Base-by-base conservation (phyloP, 2,329 filamentous ascomycete genomes). In the Curvularia sp. region DNA sequence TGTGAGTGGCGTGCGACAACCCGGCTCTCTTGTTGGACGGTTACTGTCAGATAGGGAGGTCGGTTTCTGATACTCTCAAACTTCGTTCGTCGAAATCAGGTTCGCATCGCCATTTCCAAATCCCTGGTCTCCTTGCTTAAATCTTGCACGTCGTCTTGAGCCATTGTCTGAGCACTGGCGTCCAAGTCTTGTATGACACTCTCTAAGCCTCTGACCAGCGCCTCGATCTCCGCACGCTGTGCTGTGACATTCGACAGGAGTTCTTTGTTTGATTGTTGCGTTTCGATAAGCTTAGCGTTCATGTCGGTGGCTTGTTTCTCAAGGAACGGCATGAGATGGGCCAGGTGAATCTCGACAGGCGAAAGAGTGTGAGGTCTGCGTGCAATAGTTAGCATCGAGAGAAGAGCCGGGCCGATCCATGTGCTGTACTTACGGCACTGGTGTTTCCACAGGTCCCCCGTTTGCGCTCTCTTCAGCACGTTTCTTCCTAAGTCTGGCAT, bases 251-350 rank as follows among this genome's bases (percentile, higher is more conserved):
- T 81, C 49, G 80, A 79, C 39, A 84, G 76, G 5, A 88, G 74
- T 54, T 80, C 77, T n/a, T 75, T 75, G 65, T 89, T 89, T 55
- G 85, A 77, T 15, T 76, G 66, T 64, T 86, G 81, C 4, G 83
- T 80, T 22, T 73, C 72, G 51, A 81, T 75, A 35, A 88, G 76
- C 57, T 82, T 81, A n/a, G 71, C 63, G 53, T 81, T 78, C 58
- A 88, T 76, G 2, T 80, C 73, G n/a, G 75, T 70, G 22, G 83
- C 79, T 49, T 83, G 81, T 62, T 82, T 77, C 43, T 80, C 76
- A 49, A 89, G 75, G 57, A 85, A 84, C 0, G 86, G 85, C 49
- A 81, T 80, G 4, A 89, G 75, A 71, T 88, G 85, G n/a, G 86
- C 84, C 18, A 81, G 78, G 60, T 86, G 84, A 10, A 89, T 77